Conservation (phyloP, 495 filamentous ascomycete genomes). For the Wilcoxina mikolae region DNA sequence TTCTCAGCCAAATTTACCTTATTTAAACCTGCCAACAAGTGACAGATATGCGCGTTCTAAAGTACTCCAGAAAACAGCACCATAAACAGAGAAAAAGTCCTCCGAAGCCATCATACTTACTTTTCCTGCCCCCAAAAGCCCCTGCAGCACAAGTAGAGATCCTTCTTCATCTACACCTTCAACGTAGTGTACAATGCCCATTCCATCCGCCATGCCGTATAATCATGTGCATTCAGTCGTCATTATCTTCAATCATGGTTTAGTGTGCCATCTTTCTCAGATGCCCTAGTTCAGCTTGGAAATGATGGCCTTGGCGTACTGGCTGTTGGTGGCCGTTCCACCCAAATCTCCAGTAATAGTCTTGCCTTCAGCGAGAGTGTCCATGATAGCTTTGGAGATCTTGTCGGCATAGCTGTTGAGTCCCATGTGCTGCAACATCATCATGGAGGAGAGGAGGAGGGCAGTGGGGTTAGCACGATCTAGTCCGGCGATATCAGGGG, state of each 20-base stretch:
- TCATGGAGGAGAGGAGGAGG: conserved; percentile 76
- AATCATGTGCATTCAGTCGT: too few species aligned
- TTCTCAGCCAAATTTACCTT: too few species aligned
- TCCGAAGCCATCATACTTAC: too few species aligned
- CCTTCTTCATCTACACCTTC: too few species aligned
- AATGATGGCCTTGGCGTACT: conserved; percentile 87
- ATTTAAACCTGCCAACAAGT: too few species aligned
- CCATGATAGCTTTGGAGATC: conserved; percentile 90
- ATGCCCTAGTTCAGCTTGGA: conserved; percentile 50
- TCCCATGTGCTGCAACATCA: conserved; percentile 99
- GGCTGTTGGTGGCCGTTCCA: conserved; percentile 78
- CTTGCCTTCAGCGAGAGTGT: conserved; percentile 89
- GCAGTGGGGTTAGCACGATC: conserved; percentile 90
- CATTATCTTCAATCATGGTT: too few species aligned
- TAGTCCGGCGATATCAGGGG: conserved; percentile 95
- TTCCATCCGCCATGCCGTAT: background rate
- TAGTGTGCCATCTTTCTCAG: too few species aligned
- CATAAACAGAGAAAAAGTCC: too few species aligned
- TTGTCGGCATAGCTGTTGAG: conserved; percentile 65
- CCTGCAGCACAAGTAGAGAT: background rate
- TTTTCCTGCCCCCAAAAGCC: too few species aligned
- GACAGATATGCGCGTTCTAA: too few species aligned
- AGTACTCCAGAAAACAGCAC: too few species aligned
- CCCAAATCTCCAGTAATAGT: conserved; percentile 87
- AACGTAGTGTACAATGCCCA: background rate